A percentile compares a stretch with the other conserved stretches of the same genome.
Conservation (phyloP, 768 basidiomycete species). For the Royoungia palumana region DNA sequence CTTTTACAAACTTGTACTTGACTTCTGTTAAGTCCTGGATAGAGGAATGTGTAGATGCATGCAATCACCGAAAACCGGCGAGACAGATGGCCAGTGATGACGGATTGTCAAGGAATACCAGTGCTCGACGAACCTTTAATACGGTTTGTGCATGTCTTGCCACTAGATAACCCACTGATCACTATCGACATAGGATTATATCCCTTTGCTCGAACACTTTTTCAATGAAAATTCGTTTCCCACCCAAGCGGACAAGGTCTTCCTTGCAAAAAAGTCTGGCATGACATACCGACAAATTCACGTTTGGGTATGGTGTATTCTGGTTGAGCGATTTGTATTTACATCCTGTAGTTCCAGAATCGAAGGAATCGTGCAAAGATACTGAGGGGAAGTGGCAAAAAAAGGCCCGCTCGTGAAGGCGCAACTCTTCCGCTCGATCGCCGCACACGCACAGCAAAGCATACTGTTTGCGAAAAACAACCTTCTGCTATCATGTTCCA, state of each 20-base stretch:
- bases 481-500: no score
- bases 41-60: not conserved
- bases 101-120: no score
- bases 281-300: conserved; percentile 50
- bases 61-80: no score
- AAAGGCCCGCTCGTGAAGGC: no score
- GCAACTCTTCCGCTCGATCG: no score
- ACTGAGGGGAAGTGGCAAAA: not conserved
- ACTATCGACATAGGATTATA: conserved; percentile 34
- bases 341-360: conserved; percentile 48
- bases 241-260: conserved; percentile 34
- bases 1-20: not conserved
- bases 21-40: not conserved
- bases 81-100: no score
- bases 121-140: no score
- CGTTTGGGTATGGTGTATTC: conserved; percentile 44
- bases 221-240: conserved; percentile 50
- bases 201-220: conserved; percentile 45
- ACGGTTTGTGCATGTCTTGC: not conserved
- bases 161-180: not conserved
- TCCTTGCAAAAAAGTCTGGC: conserved; percentile 39
- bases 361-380: conserved; percentile 33
- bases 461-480: no score
- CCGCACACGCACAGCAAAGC: no score
- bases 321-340: no score